phyloP scores from a whole-genome alignment of 116 monocot genomes.

The Cymodocea nodosa region DNA sequence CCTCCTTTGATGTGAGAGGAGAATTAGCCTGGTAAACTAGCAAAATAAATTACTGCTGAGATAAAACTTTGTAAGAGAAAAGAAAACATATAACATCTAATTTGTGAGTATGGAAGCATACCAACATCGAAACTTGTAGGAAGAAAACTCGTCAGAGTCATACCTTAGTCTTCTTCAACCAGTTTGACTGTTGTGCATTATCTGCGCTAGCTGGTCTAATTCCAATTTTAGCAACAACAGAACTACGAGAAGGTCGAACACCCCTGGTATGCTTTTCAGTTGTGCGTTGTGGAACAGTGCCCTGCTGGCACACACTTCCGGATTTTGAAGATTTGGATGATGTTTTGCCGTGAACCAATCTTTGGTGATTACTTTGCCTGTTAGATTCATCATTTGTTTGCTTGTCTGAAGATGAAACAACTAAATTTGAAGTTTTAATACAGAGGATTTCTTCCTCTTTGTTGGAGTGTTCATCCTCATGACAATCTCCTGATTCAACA shows the following conservation, averaged over 20 bases:
- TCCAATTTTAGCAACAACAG: conserved; percentile 13
- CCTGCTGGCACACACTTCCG: background rate
- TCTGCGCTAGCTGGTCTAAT: conserved; percentile 20
- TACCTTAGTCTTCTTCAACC: conserved; percentile 30
- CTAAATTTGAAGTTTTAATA: background rate
- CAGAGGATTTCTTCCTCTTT: background rate
- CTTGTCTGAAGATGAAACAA: background rate
- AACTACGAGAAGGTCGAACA: conserved; percentile 7
- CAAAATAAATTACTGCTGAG: conserved; percentile 1
- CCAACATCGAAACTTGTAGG: background rate
- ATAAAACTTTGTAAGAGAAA: background rate
- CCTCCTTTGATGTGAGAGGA: conserved; percentile 22
- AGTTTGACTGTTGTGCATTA: conserved; percentile 8
- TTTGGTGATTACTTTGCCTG: conserved; percentile 2
- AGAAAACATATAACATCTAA: no score
- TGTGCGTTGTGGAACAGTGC: conserved; percentile 23
- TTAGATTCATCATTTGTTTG: background rate
- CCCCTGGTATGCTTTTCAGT: conserved; percentile 29
- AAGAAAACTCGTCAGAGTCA: background rate
- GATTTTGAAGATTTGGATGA: background rate
- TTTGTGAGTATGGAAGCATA: background rate
- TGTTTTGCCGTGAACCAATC: background rate
- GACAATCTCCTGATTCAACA: background rate
- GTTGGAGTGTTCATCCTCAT: background rate
- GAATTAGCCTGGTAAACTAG: conserved; percentile 18